A percentile compares a stretch with the other conserved stretches of the same genome.
phyloP scores from a whole-genome alignment of 2,329 filamentous ascomycete genomes.

The Cladosporium sp. region DNA sequence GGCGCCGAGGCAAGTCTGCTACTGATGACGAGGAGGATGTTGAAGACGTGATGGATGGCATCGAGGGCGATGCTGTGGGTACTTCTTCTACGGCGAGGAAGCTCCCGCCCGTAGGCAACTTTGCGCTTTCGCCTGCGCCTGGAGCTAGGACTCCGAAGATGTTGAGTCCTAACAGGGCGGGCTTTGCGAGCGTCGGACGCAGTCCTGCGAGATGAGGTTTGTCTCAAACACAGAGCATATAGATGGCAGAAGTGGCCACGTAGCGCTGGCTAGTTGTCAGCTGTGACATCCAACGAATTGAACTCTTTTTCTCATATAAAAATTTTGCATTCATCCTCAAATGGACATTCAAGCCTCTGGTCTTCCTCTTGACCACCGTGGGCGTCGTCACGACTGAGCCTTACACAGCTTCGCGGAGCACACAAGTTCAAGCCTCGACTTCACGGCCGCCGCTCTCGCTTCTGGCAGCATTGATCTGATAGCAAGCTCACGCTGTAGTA shows the following conservation, averaged over 20 bases:
- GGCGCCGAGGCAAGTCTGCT: constrained; percentile 23
- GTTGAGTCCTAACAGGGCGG: constrained; percentile 1
- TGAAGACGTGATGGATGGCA: not conserved
- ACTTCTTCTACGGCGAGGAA: constrained; percentile 11
- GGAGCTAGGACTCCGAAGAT: not conserved
- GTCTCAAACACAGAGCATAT: not conserved
- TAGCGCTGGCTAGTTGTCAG: not conserved
- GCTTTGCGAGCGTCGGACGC: not conserved
- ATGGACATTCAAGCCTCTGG: constrained; percentile 33
- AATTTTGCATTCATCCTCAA: constrained; percentile 26
- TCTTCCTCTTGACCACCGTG: constrained; percentile 57
- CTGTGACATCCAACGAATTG: not conserved
- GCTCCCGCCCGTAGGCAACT: constrained; percentile 26
- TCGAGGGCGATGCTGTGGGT: not conserved
- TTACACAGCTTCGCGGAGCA: constrained; percentile 4
- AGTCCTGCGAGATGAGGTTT: not conserved
- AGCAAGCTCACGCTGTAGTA: not conserved
- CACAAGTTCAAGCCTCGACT: constrained; percentile 25
- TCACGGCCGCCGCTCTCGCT: constrained; percentile 30
- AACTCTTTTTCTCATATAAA: not conserved
- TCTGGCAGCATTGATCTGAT: not conserved
- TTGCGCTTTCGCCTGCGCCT: constrained; percentile 22
- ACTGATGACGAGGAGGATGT: constrained; percentile 18
- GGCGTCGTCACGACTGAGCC: constrained; percentile 41
- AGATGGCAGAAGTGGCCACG: not conserved